phyloP scores from a whole-genome alignment of 1,284 basidiomycete species.

The Puccinia coronata region DNA sequence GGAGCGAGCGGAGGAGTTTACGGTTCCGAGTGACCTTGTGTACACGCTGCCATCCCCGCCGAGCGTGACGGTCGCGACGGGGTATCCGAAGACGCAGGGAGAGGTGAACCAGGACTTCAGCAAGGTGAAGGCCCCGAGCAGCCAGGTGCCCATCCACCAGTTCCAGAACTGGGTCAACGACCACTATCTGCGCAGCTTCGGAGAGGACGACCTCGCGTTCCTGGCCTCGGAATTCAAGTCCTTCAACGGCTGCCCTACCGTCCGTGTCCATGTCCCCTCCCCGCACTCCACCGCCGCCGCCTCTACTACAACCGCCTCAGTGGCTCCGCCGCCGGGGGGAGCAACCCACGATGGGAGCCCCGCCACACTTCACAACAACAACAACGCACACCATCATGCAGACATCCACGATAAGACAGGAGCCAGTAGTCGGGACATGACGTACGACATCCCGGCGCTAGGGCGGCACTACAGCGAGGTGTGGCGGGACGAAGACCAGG shows the following conservation, averaged over 20 bases:
- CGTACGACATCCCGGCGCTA: constrained; percentile 61
- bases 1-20: constrained; percentile 60
- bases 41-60: constrained; percentile 61
- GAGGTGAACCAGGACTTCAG: constrained; percentile 85
- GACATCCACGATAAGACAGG: background rate
- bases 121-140: constrained; percentile 70
- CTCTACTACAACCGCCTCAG: background rate
- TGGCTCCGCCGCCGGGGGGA: background rate
- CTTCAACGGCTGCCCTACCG: constrained; percentile 54
- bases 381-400: no score
- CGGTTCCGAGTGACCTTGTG: constrained; percentile 62
- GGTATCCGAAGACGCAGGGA: constrained; percentile 75
- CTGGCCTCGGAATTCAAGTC: constrained; percentile 65
- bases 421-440: background rate
- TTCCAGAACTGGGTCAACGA: constrained; percentile 78
- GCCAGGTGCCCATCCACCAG: constrained; percentile 65
- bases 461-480: constrained; percentile 83
- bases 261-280: constrained; percentile 52
- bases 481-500: constrained; percentile 87
- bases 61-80: constrained; percentile 68
- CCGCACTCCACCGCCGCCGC: background rate
- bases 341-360: background rate
- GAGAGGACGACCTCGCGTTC: constrained; percentile 87
- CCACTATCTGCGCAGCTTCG: constrained; percentile 77
- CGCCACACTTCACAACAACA: background rate